phyloP scores from a whole-genome alignment of 805 yeast species.

The Starmera amethionina region DNA sequence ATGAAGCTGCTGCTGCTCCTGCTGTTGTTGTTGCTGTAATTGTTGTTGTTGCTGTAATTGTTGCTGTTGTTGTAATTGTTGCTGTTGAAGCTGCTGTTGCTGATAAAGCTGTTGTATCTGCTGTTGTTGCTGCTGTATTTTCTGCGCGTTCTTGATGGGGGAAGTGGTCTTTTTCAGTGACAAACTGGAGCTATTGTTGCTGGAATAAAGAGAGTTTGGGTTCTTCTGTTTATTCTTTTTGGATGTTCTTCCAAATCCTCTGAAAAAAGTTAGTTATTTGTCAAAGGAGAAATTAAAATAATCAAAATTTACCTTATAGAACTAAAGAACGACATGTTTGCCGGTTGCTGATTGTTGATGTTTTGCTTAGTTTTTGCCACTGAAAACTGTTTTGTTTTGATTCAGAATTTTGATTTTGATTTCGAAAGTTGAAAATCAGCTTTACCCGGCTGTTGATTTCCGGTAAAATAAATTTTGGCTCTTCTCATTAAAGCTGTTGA shows the following conservation, averaged over 20 bases:
- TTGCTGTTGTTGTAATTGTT: slow-evolving; percentile 11
- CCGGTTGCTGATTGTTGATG: neutral
- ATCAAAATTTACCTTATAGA: slow-evolving; percentile 25
- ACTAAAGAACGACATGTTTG: slow-evolving; percentile 28
- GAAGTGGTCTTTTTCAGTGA: slow-evolving; percentile 38
- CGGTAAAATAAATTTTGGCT: too few relatives aligned
- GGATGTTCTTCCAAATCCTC: slow-evolving; percentile 52
- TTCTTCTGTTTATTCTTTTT: slow-evolving; percentile 33
- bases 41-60: slow-evolving; percentile 15
- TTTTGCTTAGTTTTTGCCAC: neutral
- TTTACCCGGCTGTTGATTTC: too few relatives aligned
- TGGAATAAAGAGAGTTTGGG: slow-evolving; percentile 23
- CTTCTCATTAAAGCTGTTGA: too few relatives aligned
- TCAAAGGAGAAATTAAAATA: too few relatives aligned
- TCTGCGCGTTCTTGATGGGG: slow-evolving; percentile 22
- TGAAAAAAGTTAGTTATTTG: slow-evolving; percentile 7
- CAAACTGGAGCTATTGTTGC: slow-evolving; percentile 35
- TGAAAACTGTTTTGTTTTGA: neutral
- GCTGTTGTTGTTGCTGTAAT: slow-evolving; percentile 9
- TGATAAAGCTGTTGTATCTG: slow-evolving; percentile 14
- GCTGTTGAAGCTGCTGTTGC: slow-evolving; percentile 7
- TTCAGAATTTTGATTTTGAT: neutral
- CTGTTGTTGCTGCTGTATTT: slow-evolving; percentile 14
- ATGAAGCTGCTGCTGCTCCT: slow-evolving; percentile 6
- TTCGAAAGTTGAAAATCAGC: too few relatives aligned